Percentiles rank a stretch among this genome's conserved stretches.
phyloP scores from a whole-genome alignment of 2,329 filamentous ascomycete species.

The Mycogone perniciosa region DNA sequence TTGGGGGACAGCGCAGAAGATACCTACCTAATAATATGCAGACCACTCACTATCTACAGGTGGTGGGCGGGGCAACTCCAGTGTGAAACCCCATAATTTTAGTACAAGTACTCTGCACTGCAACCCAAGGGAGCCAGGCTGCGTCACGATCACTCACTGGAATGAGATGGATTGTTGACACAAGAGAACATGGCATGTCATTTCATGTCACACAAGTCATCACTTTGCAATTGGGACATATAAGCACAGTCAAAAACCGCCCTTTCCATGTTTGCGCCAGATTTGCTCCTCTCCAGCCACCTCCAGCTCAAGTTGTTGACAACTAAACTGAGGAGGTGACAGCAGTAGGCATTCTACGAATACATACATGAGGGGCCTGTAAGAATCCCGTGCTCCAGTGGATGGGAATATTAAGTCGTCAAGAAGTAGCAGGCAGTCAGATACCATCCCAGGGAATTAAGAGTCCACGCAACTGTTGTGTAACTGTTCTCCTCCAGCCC shows the following conservation, averaged over 20 bases:
- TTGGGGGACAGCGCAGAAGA: neutral
- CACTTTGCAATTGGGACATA: neutral
- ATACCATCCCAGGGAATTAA: slow-evolving; percentile 22
- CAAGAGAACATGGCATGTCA: neutral
- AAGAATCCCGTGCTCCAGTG: slow-evolving; percentile 22
- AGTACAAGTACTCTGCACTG: neutral
- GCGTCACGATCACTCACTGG: no score
- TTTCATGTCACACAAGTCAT: neutral
- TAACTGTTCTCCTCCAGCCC: slow-evolving; percentile 20
- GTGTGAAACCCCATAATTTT: slow-evolving; percentile 11
- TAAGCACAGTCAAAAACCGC: slow-evolving; percentile 22
- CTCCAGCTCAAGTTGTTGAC: slow-evolving; percentile 30
- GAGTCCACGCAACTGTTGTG: slow-evolving; percentile 22
- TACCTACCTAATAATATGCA: neutral
- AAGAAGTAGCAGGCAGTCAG: slow-evolving; percentile 23
- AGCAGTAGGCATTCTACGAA: slow-evolving; percentile 29
- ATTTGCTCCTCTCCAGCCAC: slow-evolving; percentile 28
- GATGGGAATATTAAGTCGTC: slow-evolving; percentile 26
- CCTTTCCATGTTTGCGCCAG: slow-evolving; percentile 28
- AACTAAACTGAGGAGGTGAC: slow-evolving; percentile 29
- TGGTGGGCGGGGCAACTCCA: slow-evolving; percentile 2
- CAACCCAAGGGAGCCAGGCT: no score
- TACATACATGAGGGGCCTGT: slow-evolving; percentile 26
- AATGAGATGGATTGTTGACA: no score
- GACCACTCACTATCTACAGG: neutral